These are phyloP conservation scores for Xylariaceae sp. DNA, from an alignment of 2,329 filamentous ascomycete genomes.

Conservation along the genomic window DNA sequence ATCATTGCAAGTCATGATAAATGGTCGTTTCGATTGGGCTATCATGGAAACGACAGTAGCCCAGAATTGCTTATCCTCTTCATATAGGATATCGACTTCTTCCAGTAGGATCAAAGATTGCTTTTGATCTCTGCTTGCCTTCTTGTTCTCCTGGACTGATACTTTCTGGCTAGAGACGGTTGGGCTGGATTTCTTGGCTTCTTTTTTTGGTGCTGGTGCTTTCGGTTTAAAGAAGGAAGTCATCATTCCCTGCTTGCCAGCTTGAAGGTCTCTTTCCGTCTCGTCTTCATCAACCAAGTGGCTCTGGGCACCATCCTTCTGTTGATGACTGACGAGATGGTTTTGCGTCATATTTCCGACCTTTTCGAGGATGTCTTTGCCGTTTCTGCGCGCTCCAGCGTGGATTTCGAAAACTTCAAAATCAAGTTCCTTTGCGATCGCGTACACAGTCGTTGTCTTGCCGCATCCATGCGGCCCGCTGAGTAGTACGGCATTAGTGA, in stretches of 20 bases:
- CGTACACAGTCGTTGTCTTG: conserved; percentile 89
- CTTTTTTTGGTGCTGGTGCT: conserved; percentile 20
- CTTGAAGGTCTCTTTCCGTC: conserved; percentile 56
- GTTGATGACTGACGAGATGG: conserved; percentile 68
- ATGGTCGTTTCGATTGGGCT: conserved; percentile 79
- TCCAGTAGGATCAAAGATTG: conserved; percentile 93
- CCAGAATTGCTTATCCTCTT: conserved; percentile 97
- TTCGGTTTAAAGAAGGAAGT: conserved; percentile 72
- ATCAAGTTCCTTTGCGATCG: conserved; percentile 83
- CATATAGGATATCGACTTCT: conserved; percentile 89
- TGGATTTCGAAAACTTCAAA: conserved; percentile 97
- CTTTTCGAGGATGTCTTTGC: conserved; percentile 83
- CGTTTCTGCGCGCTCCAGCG: conserved; percentile 73
- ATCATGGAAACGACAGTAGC: conserved; percentile 73
- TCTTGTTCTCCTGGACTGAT: conserved; percentile 27
- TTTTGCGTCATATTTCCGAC: conserved; percentile 97
- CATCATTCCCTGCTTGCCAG: conserved; percentile 74
- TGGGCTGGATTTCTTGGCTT: conserved; percentile 26
- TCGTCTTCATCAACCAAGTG: conserved; percentile 40
- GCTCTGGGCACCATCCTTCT: conserved; percentile 28
- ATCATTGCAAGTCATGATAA: conserved; percentile 93
- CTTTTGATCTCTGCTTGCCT: conserved; percentile 60
- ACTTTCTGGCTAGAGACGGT: conserved; percentile 3
- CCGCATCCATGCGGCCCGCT: conserved; percentile 88
- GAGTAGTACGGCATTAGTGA: conserved; percentile 76